Evolutionary conservation across 768 basidiomycete genomes (phyloP), one percentile per base, ranked within the genome.

Genomic region (Tylopilus subfusipes): DNA sequence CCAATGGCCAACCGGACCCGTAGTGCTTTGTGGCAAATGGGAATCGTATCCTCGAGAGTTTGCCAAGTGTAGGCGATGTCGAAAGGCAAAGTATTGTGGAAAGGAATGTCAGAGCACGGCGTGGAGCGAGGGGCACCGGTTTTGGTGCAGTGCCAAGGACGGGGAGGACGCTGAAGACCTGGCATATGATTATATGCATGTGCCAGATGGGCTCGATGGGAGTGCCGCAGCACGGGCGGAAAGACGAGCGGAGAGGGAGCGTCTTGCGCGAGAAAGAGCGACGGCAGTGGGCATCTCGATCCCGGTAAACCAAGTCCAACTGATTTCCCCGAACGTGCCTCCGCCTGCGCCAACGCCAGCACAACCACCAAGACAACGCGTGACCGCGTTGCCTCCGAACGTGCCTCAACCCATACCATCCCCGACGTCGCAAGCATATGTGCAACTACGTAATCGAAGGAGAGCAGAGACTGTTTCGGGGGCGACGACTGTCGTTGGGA

Each of bases 51-150:
- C 96, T 2, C 81, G 96, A 25, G 93, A 98, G 70, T 99, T 99
- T 71, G 95, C 95, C 10, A 98, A 99, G 68, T 98, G 97, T 66
- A 72, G 97, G 48, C 77, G 96, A 60, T 99, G 97, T 73, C 74
- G 96, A 61, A 97, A 98, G 72, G 97, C 96, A 11, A 99, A 99
- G 71, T 99, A 98, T 69, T 98, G 97, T 64, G 93, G 93, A 24
- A 98, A 98, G 71, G 90, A 94, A 62, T 98, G 95, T 66, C 95
- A 97, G 75, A 93, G 90, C 60, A 90, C 86, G 18, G 96, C 95
- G 1, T 98, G 94, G 95, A 89, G 88, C 59, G 93, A 95, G 63
- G 95, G 96, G 0, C 95, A 98, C 69, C 77, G 95, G 52, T 98
- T 95, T 67, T 95, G 93, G 93, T 95, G 91, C 64, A 86, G 83